Evolutionary conservation across 768 basidiomycete genomes (phyloP), one percentile per base, ranked within the genome.

Genomic region (Trametes cinnabarina): DNA sequence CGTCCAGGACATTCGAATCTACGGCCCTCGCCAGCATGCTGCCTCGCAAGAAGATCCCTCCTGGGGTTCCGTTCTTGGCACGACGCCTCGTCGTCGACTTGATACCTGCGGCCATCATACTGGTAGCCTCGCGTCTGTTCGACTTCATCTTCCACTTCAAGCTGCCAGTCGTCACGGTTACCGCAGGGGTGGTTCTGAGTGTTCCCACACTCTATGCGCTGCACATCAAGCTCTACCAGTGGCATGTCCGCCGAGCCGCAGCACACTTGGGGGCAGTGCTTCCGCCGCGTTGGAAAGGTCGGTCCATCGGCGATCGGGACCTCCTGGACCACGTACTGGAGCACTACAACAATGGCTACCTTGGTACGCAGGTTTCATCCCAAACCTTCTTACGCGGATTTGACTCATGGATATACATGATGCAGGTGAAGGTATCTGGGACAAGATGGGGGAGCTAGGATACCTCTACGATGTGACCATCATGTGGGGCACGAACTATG

Each of bases 301-400:
- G 59, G 46, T 54, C 62, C 52, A 65, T 70, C 2, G 77, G 72
- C 22, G 72, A 71, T 55, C 14, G 71, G 15, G 77, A 79, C 51
- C 25, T 70, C n/a, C 47, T 78, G 11, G 9, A 62, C 4, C 8
- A 55, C 9, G 50, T 70, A 26, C 22, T 70, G 3, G 3, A 54
- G 0, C 60, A 47, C 34, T 44, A 43, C 20, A 58, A 66, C 40
- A 66, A 63, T 3, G 74, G 75, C n/a, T 77, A 77, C 56, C 63
- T 73, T 23, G 74, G 78, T 74, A 54, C 12, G 17, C 7, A 25
- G 1, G 20, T 17, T 20, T n/a, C 5, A 34, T 43, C n/a, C n/a
- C n/a, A n/a, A n/a, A n/a, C 9, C 12, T 20, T 34, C 8, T 4
- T 19, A 6, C 11, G 4, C 6, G 19, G 26, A 1, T 35, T 5